Percentiles rank a stretch among this genome's conserved stretches.
These are phyloP conservation scores for Paecilomyces niveus DNA, from an alignment of 2,329 filamentous ascomycete species.

Conservation along the genomic window DNA sequence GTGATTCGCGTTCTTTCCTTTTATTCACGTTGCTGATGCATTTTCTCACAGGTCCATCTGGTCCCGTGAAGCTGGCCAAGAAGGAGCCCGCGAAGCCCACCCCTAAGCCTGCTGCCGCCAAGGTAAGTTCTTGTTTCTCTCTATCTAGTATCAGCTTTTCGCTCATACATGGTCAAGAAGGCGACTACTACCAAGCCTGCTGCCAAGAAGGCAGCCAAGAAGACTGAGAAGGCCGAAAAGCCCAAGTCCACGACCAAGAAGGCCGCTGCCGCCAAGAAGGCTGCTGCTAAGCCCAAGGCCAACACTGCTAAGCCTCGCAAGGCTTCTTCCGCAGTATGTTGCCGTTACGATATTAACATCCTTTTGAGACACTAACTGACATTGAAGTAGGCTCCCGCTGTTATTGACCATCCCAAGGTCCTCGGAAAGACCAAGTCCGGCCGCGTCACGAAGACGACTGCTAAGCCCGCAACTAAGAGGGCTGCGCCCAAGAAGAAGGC, in stretches of 20 bases:
- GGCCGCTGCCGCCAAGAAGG: conserved; percentile 42
- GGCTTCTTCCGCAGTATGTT: conserved; percentile 36
- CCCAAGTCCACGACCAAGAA: conserved; percentile 43
- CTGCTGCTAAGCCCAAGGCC: conserved; percentile 45
- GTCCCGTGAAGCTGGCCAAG: conserved; percentile 88
- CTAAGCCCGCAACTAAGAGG: conserved; percentile 37
- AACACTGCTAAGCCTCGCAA: conserved; percentile 50
- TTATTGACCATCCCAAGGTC: conserved; percentile 62
- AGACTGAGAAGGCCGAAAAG: conserved; percentile 37
- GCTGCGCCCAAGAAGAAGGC: conserved; percentile 42
- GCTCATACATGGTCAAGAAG: conserved; percentile 41
- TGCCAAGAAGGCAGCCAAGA: conserved; percentile 10
- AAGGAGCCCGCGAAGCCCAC: conserved; percentile 50
- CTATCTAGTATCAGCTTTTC: neutral
- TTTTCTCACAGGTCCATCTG: conserved; percentile 60
- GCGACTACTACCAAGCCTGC: conserved; percentile 25
- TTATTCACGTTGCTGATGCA: conserved; percentile 19
- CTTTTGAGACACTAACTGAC: conserved; percentile 13
- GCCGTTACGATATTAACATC: neutral
- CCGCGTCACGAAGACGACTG: conserved; percentile 65
- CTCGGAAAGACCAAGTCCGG: conserved; percentile 80
- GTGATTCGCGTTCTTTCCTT: neutral
- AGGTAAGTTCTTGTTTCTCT: conserved; percentile 14
- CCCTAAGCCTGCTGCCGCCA: conserved; percentile 17
- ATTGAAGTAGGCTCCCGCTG: conserved; percentile 51